Evolutionary conservation across 169 alveolate genomes (phyloP), one percentile per base, ranked within the genome.

Genomic region (Eimeria tenella): DNA sequence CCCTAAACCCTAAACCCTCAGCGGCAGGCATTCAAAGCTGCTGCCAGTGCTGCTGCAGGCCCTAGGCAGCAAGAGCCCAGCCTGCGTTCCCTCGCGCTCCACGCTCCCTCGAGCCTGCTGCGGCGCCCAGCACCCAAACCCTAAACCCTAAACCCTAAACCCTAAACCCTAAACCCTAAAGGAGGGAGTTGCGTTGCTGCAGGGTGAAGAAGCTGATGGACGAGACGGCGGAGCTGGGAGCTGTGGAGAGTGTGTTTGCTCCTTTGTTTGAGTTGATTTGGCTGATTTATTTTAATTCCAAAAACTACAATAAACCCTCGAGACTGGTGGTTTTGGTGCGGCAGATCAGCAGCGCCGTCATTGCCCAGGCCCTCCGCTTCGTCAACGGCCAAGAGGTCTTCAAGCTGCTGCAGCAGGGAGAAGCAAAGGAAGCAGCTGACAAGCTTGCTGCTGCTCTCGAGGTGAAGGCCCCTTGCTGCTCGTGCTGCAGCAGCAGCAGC

Each of bases 291-390:
- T 96, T 96, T 58, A 95, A 98, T 95, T 97, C 99, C 60, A 95
- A 95, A 65, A 96, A 95, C 96, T 98, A 98, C 97, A 98, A 98
- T 93, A 98, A 99, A 13, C 99, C 99, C 49, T 97, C 98, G 17
- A 95, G 99, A 74, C 96, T 98, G n/a, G 98, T 98, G 70, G 99
- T 98, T 21, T 96, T 98, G 83, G 97, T 98, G 68, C 95, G 99
- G 71, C 98, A 98, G 95, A 96, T 98, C 55, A 98, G 99, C 97
- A 98, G 98, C 93, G 98, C 99, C 31, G 97, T 98, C 94, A 98
- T 98, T 7, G 95, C 97, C 42, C 98, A 98, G 95, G 98, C 98
- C 63, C 87, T 96, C 82, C 97, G 97, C 56, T 98, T 93, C 96
- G 97, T 98, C 75, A 97, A 96, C 79, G 99, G 99, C 77, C 96